These are phyloP conservation scores for Colletotrichum abscissum DNA, from an alignment of 2,329 filamentous ascomycete species.

Conservation along the genomic window DNA sequence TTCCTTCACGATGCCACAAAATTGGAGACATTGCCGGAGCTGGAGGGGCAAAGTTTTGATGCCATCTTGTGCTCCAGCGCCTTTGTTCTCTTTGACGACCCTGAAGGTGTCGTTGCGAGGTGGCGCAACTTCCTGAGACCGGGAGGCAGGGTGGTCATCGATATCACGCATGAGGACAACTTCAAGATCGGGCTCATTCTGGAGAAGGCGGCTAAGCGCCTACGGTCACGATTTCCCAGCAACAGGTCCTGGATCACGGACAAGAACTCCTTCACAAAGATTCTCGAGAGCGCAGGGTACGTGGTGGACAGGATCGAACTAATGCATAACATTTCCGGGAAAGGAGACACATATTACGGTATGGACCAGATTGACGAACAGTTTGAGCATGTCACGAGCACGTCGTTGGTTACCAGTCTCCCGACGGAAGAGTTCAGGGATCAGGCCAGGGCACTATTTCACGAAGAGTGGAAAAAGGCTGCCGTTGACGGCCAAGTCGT, in stretches of 20 bases:
- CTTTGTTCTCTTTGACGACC: slow-evolving; percentile 46
- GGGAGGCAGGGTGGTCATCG: slow-evolving; percentile 44
- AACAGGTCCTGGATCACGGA: slow-evolving; percentile 45
- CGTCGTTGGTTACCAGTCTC: slow-evolving; percentile 37
- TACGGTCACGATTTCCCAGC: slow-evolving; percentile 42
- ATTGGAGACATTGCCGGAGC: slow-evolving; percentile 37
- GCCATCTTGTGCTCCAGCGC: slow-evolving; percentile 47
- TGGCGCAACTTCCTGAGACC: slow-evolving; percentile 45
- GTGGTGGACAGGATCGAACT: slow-evolving; percentile 40
- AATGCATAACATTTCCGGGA: slow-evolving; percentile 42
- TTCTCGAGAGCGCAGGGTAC: slow-evolving; percentile 44
- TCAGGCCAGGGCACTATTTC: slow-evolving; percentile 42
- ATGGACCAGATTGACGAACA: slow-evolving; percentile 43
- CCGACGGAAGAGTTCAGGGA: slow-evolving; percentile 38
- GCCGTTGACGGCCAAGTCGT: slow-evolving; percentile 45
- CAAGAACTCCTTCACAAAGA: slow-evolving; percentile 40
- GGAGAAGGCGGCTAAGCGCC: slow-evolving; percentile 40
- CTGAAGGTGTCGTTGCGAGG: slow-evolving; percentile 39
- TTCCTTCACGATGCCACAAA: slow-evolving; percentile 43
- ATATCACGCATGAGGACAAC: slow-evolving; percentile 47
- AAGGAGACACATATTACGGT: slow-evolving; percentile 38
- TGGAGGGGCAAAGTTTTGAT: slow-evolving; percentile 43
- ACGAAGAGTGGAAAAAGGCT: slow-evolving; percentile 43
- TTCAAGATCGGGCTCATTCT: slow-evolving; percentile 40
- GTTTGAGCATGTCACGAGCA: slow-evolving; percentile 41